Percentiles rank a stretch among this genome's conserved stretches.
These are phyloP conservation scores for Ceratocystis papillata DNA, from an alignment of 2,329 filamentous ascomycete species.

Conservation along the genomic window DNA sequence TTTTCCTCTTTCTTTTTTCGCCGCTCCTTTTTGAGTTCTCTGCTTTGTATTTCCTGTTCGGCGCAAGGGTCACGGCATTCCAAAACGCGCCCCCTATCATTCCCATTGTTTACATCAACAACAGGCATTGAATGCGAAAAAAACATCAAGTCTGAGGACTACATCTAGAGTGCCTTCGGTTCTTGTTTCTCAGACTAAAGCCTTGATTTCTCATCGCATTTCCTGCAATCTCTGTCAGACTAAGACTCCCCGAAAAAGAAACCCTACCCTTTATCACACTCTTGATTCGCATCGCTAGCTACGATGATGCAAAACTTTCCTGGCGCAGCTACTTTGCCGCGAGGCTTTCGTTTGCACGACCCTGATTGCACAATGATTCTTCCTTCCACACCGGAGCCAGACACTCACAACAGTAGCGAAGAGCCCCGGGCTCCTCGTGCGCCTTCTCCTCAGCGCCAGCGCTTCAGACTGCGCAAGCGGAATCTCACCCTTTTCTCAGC, in stretches of 20 bases:
- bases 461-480: slow-evolving; percentile 46
- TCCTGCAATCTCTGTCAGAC: neutral
- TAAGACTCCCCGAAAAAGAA: neutral
- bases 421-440: slow-evolving; percentile 31
- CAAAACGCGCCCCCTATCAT: slow-evolving; percentile 18
- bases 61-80: slow-evolving; percentile 18
- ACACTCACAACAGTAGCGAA: slow-evolving; percentile 26
- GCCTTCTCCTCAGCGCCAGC: slow-evolving; percentile 43
- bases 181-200: neutral
- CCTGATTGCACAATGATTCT: slow-evolving; percentile 32
- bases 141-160: slow-evolving; percentile 11
- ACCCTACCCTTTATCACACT: neutral
- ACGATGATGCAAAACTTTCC: slow-evolving; percentile 39
- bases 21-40: slow-evolving; percentile 20
- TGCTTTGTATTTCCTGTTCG: slow-evolving; percentile 16
- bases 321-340: slow-evolving; percentile 37
- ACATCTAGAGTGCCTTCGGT: slow-evolving; percentile 6
- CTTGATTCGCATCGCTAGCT: neutral
- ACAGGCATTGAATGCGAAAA: neutral
- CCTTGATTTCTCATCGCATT: neutral
- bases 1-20: slow-evolving; percentile 16
- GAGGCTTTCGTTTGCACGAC: slow-evolving; percentile 34
- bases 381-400: slow-evolving; percentile 42
- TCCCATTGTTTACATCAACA: slow-evolving; percentile 10
- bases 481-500: slow-evolving; percentile 43